These are phyloP conservation scores for Pseudozyma sp. DNA, from an alignment of 1,284 basidiomycete genomes.

Conservation along the genomic window DNA sequence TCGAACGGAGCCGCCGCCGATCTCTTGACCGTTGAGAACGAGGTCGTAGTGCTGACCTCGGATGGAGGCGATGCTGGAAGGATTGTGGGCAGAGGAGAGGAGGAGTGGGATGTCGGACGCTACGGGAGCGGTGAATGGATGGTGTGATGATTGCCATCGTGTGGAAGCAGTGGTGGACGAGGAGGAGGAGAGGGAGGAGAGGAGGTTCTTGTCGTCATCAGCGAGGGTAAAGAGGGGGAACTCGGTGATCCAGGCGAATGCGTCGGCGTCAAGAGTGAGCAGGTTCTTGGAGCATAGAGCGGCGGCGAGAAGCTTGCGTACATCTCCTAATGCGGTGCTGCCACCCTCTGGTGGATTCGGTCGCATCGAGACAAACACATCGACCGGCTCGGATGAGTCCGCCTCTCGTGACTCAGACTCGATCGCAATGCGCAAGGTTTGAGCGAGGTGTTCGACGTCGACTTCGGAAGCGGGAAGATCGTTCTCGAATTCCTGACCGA, in stretches of 20 bases:
- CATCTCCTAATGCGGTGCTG: constrained; percentile 81
- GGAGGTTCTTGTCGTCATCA: constrained; percentile 86
- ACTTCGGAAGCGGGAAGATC: constrained; percentile 42
- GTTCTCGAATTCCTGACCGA: constrained; percentile 9
- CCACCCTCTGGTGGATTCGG: constrained; percentile 76
- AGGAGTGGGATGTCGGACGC: constrained; percentile 79
- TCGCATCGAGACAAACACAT: constrained; percentile 46
- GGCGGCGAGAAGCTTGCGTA: constrained; percentile 77
- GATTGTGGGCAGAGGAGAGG: constrained; percentile 72
- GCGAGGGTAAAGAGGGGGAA: constrained; percentile 92
- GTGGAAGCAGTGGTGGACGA: constrained; percentile 12
- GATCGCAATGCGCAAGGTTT: constrained; percentile 67
- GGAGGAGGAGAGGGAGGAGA: constrained; percentile 71
- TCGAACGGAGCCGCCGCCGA: constrained; percentile 91
- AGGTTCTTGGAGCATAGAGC: constrained; percentile 76
- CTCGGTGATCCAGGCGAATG: constrained; percentile 94
- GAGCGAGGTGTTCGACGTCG: constrained; percentile 30
- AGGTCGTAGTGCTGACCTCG: constrained; percentile 97
- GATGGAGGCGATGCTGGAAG: constrained; percentile 65
- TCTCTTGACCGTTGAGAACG: constrained; percentile 92
- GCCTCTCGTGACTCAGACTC: constrained; percentile 69
- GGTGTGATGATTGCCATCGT: constrained; percentile 89
- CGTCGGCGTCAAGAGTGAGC: constrained; percentile 71
- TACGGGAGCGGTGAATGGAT: constrained; percentile 97
- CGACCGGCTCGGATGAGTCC: constrained; percentile 69